Evolutionary conservation across 2,329 filamentous ascomycete species (phyloP).

Genomic region (Lasiodiplodia citricola): DNA sequence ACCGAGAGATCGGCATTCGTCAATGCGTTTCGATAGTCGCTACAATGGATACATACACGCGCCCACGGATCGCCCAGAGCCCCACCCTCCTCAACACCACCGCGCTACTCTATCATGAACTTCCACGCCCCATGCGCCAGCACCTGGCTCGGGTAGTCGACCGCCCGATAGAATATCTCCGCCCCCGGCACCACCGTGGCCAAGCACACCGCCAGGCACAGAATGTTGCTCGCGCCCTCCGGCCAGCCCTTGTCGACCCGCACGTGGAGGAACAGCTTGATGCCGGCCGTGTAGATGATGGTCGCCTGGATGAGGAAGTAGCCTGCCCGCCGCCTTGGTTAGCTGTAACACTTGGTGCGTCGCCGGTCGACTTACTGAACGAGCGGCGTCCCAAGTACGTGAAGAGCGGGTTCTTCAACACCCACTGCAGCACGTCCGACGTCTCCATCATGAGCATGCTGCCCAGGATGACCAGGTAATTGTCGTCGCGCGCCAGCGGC

Average conservation of each 20-base stretch:
- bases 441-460: constrained; percentile 50
- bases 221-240: constrained; percentile 28
- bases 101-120: constrained; percentile 24
- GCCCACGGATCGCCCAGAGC: constrained; percentile 4
- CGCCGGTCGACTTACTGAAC: constrained; percentile 47
- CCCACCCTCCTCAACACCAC: constrained; percentile 13
- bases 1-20: constrained; percentile 11
- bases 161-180: constrained; percentile 39
- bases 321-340: constrained; percentile 35
- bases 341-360: neutral
- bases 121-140: constrained; percentile 26
- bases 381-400: constrained; percentile 49
- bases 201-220: constrained; percentile 33
- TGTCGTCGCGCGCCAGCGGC: constrained; percentile 49
- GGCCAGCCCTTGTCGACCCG: constrained; percentile 29
- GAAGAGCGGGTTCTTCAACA: constrained; percentile 44
- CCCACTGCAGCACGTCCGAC: constrained; percentile 41
- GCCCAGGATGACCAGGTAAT: constrained; percentile 52
- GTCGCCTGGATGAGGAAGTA: constrained; percentile 50
- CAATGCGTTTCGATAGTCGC: constrained; percentile 23
- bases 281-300: constrained; percentile 50
- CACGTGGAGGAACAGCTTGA: constrained; percentile 51
- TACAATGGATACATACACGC: constrained; percentile 2
- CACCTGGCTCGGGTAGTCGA: constrained; percentile 35
- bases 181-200: constrained; percentile 35